Percentiles rank a stretch among this genome's conserved stretches.
These are phyloP conservation scores for Cyclostephanos tholiformis DNA, from an alignment of 108 stramenopile genomes.

Conservation along the genomic window DNA sequence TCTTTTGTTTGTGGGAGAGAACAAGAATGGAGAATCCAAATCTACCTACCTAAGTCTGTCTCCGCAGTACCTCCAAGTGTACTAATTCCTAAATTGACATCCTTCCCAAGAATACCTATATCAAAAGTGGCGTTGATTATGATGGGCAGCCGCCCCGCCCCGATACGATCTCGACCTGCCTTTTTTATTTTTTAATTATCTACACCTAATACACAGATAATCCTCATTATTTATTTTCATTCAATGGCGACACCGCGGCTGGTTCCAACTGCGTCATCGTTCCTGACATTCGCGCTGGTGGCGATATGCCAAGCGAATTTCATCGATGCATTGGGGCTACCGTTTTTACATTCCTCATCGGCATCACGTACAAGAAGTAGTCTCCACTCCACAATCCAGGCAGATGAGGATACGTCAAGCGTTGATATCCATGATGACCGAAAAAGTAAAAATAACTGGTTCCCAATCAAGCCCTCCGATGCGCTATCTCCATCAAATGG, in stretches of 20 bases:
- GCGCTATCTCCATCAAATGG: conserved; percentile 46
- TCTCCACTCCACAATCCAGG: conserved; percentile 15
- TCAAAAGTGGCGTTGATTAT: too few relatives aligned
- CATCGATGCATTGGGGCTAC: conserved; percentile 1
- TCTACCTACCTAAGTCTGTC: too few relatives aligned
- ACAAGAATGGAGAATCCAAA: too few relatives aligned
- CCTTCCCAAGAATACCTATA: too few relatives aligned
- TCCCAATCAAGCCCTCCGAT: conserved; percentile 46
- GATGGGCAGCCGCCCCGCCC: too few relatives aligned
- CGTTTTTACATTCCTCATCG: background rate
- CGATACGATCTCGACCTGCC: too few relatives aligned
- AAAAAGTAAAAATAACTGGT: conserved; percentile 39
- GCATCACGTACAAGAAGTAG: conserved; percentile 3
- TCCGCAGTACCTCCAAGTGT: too few relatives aligned
- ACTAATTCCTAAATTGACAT: too few relatives aligned
- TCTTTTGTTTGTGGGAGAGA: background rate
- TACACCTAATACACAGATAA: too few relatives aligned
- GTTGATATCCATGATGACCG: background rate
- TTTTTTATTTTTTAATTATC: too few relatives aligned
- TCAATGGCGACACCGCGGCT: conserved; percentile 4
- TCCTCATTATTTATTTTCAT: too few relatives aligned
- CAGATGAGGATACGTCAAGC: conserved; percentile 12
- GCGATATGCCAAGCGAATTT: background rate
- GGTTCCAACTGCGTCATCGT: background rate
- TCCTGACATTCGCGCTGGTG: background rate